Evolutionary conservation across 2,329 filamentous ascomycete genomes (phyloP).

Genomic region (Apiospora kogelbergensis): DNA sequence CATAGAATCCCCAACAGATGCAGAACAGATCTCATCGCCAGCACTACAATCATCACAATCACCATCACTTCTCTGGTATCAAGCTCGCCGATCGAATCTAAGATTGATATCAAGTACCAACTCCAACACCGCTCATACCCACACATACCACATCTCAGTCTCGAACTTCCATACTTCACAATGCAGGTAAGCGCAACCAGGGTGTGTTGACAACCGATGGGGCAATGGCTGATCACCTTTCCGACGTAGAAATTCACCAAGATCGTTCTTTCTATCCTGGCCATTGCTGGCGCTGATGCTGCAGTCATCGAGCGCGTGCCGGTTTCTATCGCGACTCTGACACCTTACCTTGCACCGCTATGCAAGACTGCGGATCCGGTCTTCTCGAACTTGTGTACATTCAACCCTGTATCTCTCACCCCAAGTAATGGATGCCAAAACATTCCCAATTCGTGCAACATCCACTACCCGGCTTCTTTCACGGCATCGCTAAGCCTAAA

Average conservation of each 20-base stretch:
- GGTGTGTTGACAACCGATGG: neutral
- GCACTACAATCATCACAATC: neutral
- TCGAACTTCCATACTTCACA: neutral
- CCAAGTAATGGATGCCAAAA: neutral
- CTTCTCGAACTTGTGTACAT: neutral
- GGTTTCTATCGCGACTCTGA: neutral
- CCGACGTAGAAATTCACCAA: neutral
- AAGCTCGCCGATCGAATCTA: neutral
- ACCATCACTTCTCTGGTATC: neutral
- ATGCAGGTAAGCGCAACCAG: neutral
- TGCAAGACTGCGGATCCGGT: neutral
- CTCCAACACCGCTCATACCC: neutral
- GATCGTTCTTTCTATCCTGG: neutral
- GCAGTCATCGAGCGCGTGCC: neutral
- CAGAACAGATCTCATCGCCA: neutral
- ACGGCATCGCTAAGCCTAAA: neutral
- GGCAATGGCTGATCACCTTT: neutral
- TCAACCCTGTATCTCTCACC: neutral
- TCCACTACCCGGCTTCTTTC: slow-evolving; percentile 3
- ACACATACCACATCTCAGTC: neutral
- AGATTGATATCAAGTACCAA: neutral
- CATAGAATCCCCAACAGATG: neutral
- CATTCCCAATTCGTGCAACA: neutral
- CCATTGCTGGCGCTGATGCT: neutral
- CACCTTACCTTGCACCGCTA: neutral